These are phyloP conservation scores for Cucumis melo DNA, from an alignment of 306 rosid genomes.

Conservation along the genomic window DNA sequence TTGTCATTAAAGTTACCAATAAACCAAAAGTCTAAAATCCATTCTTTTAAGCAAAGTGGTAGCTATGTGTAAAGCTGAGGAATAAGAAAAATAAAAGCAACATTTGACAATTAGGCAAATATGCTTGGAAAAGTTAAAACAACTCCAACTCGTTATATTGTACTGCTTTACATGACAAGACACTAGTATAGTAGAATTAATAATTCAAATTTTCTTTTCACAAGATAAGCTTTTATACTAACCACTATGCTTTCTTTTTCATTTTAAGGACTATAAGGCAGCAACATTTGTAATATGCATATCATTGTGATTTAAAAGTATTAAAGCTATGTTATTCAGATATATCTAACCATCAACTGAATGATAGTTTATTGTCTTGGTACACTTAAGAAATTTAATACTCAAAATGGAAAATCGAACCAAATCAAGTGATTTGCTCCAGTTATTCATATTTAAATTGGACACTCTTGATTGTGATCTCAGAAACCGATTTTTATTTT, in stretches of 20 bases:
- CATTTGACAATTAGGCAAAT: constrained; percentile 1
- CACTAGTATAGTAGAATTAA: background rate
- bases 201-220: background rate
- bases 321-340: background rate
- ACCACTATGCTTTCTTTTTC: background rate
- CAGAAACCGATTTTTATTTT: no score
- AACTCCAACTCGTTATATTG: background rate
- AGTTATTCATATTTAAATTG: background rate
- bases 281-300: background rate
- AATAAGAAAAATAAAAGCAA: background rate
- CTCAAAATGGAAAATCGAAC: background rate
- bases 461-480: background rate
- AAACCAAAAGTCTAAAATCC: background rate
- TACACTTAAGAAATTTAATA: no score
- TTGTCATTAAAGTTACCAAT: background rate
- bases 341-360: no score
- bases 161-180: background rate
- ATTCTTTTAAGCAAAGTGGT: background rate
- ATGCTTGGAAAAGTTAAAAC: background rate
- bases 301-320: background rate
- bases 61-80: background rate
- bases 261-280: background rate
- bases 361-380: background rate
- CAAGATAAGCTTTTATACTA: background rate
- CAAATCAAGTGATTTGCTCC: background rate